Evolutionary conservation across 306 rosid species (phyloP).

Genomic region (Quercus aquifolioides): DNA sequence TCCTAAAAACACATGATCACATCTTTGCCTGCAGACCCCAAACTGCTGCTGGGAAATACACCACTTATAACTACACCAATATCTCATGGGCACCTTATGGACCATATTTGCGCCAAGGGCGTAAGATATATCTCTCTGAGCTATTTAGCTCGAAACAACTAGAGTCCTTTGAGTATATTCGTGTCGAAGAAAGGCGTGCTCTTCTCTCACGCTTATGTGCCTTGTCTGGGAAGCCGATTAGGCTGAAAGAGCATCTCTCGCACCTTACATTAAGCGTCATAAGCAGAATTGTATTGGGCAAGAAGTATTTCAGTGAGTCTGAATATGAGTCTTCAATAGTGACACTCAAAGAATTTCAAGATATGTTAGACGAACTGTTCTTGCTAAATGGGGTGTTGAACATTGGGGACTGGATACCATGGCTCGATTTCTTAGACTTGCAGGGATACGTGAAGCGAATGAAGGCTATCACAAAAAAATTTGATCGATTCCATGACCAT

Average conservation of each 20-base stretch:
- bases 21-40: conserved; percentile 39
- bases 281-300: conserved; percentile 40
- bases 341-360: conserved; percentile 21
- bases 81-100: conserved; percentile 44
- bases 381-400: conserved; percentile 39
- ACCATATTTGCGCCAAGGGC: conserved; percentile 41
- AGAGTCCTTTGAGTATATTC: conserved; percentile 30
- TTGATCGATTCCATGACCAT: conserved; percentile 28
- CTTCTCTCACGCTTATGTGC: conserved; percentile 16
- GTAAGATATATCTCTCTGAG: conserved; percentile 36
- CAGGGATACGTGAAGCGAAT: conserved; percentile 39
- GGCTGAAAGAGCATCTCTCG: conserved; percentile 23
- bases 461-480: conserved; percentile 36
- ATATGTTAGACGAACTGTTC: conserved; percentile 44
- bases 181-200: conserved; percentile 27
- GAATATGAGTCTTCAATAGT: conserved; percentile 3
- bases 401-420: conserved; percentile 41
- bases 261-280: conserved; percentile 31
- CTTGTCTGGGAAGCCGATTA: conserved; percentile 20
- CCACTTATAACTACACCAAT: conserved; percentile 24
- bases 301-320: conserved; percentile 31
- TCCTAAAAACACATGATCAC: conserved; percentile 30
- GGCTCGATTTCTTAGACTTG: conserved; percentile 38
- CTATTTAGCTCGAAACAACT: conserved; percentile 31
- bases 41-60: conserved; percentile 41